Percentiles rank a stretch among this genome's conserved stretches.
These are phyloP conservation scores for Nepenthes gracilis DNA, from an alignment of 148 eudicot species.

Conservation along the genomic window DNA sequence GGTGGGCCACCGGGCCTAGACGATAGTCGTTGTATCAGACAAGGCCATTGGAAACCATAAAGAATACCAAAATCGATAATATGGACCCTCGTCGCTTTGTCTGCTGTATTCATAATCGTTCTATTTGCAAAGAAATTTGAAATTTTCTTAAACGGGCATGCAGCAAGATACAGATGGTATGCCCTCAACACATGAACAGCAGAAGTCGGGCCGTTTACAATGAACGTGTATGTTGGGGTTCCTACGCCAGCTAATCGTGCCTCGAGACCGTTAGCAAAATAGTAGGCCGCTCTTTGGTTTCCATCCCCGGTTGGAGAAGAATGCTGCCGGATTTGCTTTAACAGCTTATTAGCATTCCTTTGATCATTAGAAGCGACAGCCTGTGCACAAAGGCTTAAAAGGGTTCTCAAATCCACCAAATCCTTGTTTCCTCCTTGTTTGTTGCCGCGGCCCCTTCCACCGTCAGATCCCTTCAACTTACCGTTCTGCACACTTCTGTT, in stretches of 20 bases:
- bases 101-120: constrained; percentile 37
- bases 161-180: constrained; percentile 54
- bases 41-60: constrained; percentile 85
- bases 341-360: constrained; percentile 46
- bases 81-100: constrained; percentile 48
- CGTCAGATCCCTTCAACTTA: constrained; percentile 26
- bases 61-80: constrained; percentile 68
- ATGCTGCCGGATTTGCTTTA: constrained; percentile 53
- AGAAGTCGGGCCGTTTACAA: constrained; percentile 31
- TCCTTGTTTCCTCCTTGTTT: constrained; percentile 28
- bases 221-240: constrained; percentile 34
- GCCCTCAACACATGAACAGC: constrained; percentile 67
- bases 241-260: constrained; percentile 79
- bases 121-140: constrained; percentile 48
- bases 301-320: constrained; percentile 62
- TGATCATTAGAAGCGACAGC: constrained; percentile 53
- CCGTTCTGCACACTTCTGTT: constrained; percentile 24
- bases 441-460: constrained; percentile 46
- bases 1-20: constrained; percentile 78
- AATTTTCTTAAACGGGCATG: constrained; percentile 57
- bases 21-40: constrained; percentile 51
- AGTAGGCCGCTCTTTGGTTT: constrained; percentile 73
- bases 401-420: constrained; percentile 55
- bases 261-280: constrained; percentile 74
- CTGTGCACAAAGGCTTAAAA: constrained; percentile 69